Evolutionary conservation across 305 asterid species (phyloP).

Genomic region (Coffea humblotiana): DNA sequence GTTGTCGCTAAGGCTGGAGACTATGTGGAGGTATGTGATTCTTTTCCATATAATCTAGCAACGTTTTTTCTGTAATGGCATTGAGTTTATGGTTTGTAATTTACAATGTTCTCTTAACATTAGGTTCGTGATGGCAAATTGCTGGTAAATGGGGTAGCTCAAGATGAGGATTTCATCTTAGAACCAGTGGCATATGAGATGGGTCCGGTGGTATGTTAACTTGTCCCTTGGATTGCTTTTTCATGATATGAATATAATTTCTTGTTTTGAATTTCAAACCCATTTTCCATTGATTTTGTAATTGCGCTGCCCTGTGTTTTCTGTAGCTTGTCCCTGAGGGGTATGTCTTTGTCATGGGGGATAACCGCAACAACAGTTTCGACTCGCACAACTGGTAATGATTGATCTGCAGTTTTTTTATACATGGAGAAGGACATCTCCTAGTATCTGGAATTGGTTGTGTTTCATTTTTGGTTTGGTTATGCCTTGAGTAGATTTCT

Average conservation of each 20-base stretch:
- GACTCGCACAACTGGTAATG: slow-evolving; percentile 90
- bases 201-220: slow-evolving; percentile 62
- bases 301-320: background rate
- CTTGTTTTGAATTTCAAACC: background rate
- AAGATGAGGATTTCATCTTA: slow-evolving; percentile 79
- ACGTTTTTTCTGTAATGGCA: background rate
- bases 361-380: slow-evolving; percentile 88
- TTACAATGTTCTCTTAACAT: slow-evolving; percentile 20
- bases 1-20: slow-evolving; percentile 92
- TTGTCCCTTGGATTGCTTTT: background rate
- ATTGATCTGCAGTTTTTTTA: background rate
- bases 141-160: slow-evolving; percentile 68
- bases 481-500: background rate
- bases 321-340: slow-evolving; percentile 87
- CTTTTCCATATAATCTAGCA: background rate
- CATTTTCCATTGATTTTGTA: slow-evolving; percentile 9
- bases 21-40: slow-evolving; percentile 64
- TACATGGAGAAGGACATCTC: background rate
- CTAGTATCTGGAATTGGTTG: background rate
- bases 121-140: slow-evolving; percentile 78
- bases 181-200: slow-evolving; percentile 85
- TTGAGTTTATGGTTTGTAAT: background rate
- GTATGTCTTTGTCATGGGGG: slow-evolving; percentile 89
- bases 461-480: background rate
- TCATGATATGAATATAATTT: background rate